These are phyloP conservation scores for Magnusiomyces magnusii DNA, from an alignment of 1,139 yeast species.

Conservation along the genomic window DNA sequence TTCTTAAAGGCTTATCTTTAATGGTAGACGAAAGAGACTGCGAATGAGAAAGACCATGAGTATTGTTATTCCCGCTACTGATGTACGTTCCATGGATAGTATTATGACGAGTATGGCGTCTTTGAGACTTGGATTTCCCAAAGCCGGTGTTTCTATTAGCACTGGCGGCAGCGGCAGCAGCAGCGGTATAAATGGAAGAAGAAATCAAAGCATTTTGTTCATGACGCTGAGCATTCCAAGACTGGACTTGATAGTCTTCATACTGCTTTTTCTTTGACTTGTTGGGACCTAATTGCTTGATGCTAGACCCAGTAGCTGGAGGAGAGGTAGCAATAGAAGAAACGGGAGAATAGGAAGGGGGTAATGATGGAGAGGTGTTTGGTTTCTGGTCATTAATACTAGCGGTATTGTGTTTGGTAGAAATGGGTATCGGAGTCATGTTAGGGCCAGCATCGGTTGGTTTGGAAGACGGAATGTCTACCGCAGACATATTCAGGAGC, in stretches of 20 bases:
- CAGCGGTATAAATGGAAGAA: slow-evolving; percentile 9
- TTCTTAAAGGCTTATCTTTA: background rate
- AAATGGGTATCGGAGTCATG: background rate
- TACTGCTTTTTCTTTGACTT: slow-evolving; percentile 9
- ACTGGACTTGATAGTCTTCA: slow-evolving; percentile 8
- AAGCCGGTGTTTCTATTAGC: slow-evolving; percentile 18
- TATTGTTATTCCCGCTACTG: background rate
- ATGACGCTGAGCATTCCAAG: slow-evolving; percentile 6
- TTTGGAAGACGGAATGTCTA: background rate
- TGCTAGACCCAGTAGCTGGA: background rate
- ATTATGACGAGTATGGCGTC: slow-evolving; percentile 9
- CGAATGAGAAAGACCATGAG: background rate
- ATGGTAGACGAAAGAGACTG: background rate
- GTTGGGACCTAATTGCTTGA: slow-evolving; percentile 11
- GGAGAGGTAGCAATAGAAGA: background rate
- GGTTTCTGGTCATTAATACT: background rate
- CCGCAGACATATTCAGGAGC: background rate
- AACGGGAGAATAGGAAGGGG: background rate
- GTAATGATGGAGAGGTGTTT: background rate
- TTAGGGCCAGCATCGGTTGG: background rate
- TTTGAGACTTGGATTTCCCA: slow-evolving; percentile 24
- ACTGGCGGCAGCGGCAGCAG: slow-evolving; percentile 13
- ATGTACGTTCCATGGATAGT: background rate
- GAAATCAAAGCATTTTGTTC: slow-evolving; percentile 9
- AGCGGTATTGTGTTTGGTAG: background rate